Conservation (phyloP, 2,329 filamentous ascomycete genomes). For the Lasiodiplodia hormozganensis region DNA sequence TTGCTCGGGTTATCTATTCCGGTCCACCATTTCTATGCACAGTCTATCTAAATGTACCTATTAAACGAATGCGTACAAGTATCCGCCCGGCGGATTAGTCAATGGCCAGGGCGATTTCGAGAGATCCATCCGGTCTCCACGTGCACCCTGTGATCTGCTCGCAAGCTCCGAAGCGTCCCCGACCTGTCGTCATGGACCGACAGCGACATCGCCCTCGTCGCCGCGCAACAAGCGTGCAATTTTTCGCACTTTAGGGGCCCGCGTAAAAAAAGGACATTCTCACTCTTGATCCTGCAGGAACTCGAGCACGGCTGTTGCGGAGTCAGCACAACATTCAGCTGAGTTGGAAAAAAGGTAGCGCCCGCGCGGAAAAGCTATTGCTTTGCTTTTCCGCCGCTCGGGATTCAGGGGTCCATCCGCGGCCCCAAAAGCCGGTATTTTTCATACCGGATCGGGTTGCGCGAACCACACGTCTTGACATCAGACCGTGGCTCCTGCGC, state of each 20-base stretch:
- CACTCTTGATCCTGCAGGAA: conserved; percentile 63
- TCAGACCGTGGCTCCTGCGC: background rate
- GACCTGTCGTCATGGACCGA: conserved; percentile 12
- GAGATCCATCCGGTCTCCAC: conserved; percentile 24
- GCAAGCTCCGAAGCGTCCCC: conserved; percentile 23
- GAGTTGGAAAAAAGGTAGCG: background rate
- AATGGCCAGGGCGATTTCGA: conserved; percentile 20
- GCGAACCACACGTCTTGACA: background rate
- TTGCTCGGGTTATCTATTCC: conserved; percentile 25
- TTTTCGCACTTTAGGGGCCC: background rate
- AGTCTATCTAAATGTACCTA: background rate
- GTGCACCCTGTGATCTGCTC: conserved; percentile 22
- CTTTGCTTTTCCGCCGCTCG: conserved; percentile 7
- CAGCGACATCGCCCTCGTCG: conserved; percentile 18
- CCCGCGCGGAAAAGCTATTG: background rate
- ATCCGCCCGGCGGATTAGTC: conserved; percentile 8
- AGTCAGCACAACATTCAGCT: conserved; percentile 19
- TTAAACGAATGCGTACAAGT: conserved; percentile 16
- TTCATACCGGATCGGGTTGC: background rate
- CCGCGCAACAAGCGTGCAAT: background rate
- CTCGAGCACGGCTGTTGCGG: conserved; percentile 65
- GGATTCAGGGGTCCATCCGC: background rate
- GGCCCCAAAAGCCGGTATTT: background rate
- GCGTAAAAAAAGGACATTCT: conserved; percentile 19
- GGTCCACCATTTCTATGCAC: conserved; percentile 5